A percentile compares a stretch with the other conserved stretches of the same genome.
These are phyloP conservation scores for sorghum (Sorghum bicolor) DNA, from an alignment of 176 grass and related monocot genomes.

Conservation along the genomic window Sorghum_bicolor_NCBIv3 NC_012873.2:64444001-64444500, in stretches of 20 bases:
- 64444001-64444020: slow-evolving; percentile 58
- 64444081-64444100: background rate
- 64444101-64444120: background rate
- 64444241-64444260: slow-evolving; percentile 70
- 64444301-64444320: slow-evolving; percentile 78
- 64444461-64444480: slow-evolving; percentile 78
- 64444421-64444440: slow-evolving; percentile 87
- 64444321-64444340: slow-evolving; percentile 75
- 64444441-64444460: slow-evolving; percentile 79
- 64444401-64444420: slow-evolving; percentile 96
- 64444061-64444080: background rate
- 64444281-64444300: slow-evolving; percentile 80
- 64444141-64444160: background rate
- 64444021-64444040: background rate
- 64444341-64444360: slow-evolving; percentile 64
- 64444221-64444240: slow-evolving; percentile 91
- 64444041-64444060: background rate
- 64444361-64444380: slow-evolving; percentile 84
- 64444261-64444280: slow-evolving; percentile 69
- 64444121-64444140: background rate
- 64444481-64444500: slow-evolving; percentile 67
- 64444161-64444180: slow-evolving; percentile 23
- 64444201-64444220: slow-evolving; percentile 93
- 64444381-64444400: slow-evolving; percentile 97
- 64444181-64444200: slow-evolving; percentile 73